Evolutionary conservation across 768 basidiomycete species (phyloP).

Genomic region (Naganishia friedmannii): DNA sequence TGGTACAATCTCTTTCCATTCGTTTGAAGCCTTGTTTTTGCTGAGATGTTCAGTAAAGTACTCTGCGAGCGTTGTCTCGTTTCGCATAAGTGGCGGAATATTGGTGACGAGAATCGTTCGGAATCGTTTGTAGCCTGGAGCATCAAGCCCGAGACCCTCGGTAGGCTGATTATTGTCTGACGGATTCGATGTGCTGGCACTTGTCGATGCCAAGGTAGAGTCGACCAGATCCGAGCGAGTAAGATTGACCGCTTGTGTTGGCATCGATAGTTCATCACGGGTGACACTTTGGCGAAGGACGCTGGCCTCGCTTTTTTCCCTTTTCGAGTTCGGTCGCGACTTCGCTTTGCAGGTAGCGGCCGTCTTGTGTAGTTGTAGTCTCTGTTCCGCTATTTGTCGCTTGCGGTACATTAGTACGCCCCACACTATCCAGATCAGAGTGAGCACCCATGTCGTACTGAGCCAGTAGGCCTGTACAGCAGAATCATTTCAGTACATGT

Average conservation of each 20-base stretch:
- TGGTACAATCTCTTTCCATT: constrained; percentile 24
- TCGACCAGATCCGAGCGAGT: constrained; percentile 24
- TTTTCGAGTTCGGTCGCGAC: neutral
- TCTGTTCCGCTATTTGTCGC: constrained; percentile 13
- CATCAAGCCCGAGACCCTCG: constrained; percentile 15
- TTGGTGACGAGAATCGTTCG: constrained; percentile 87
- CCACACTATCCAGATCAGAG: constrained; percentile 48
- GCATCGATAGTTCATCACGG: neutral
- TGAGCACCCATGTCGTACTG: constrained; percentile 43
- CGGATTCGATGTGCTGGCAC: constrained; percentile 8
- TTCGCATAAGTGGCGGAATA: constrained; percentile 65
- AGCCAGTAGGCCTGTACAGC: constrained; percentile 41
- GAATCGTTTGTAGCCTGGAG: constrained; percentile 43
- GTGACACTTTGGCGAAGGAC: neutral
- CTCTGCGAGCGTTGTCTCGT: constrained; percentile 69
- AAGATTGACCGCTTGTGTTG: constrained; percentile 1
- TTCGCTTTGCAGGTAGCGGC: too few relatives aligned
- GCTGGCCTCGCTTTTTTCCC: constrained; percentile 20
- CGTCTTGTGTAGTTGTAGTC: constrained; percentile 5
- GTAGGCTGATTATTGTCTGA: constrained; percentile 6
- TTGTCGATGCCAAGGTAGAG: constrained; percentile 5
- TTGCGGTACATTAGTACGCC: constrained; percentile 47
- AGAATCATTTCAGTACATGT: neutral
- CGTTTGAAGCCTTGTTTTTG: constrained; percentile 18
- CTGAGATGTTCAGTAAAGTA: constrained; percentile 67